Base-by-base conservation (phyloP, 2,329 filamentous ascomycete species). In the Graphilbum fragrans region DNA sequence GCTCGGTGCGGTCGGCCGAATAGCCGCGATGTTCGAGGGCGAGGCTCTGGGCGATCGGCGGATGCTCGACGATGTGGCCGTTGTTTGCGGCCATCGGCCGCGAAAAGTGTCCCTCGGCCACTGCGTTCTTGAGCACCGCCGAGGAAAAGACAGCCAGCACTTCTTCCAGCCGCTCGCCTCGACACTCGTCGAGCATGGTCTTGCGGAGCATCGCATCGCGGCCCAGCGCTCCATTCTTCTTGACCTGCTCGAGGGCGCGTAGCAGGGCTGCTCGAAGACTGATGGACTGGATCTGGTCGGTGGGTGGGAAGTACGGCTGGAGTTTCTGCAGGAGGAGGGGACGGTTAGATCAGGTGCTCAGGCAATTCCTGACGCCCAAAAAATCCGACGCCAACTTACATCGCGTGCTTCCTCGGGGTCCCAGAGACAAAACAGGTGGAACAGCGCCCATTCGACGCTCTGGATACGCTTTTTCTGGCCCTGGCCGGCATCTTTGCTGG, bases 131-230 rank as follows among this genome's bases (percentile, higher is more conserved):
- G 47, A 96, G 59, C 1, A 94, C 87, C 0, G 78, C 74, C 14
- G 83, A 84, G 1, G 90, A 95, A 53, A 98, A 93, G 1, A 77
- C 69, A 3, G 86, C 77, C 22, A 96, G 69, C 1, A 94, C 65
- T 55, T 98, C 92, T 56, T 88, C 87, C 41, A 96, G 75, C 48
- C 86, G 80, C 41, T 94, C 87, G 6, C 90, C 90, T 50, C 83
- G 88, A 63, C 92, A 98, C 52, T 98, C 90, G 56, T 98, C 92
- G 39, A 98, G 67, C 85, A 95, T 94, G 0, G 86, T 94, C 65
- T 94, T 95, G 39, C 92, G 77, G 25, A 96, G 63, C 1, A 93
- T 74, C 0, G 75, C 74, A 54, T 94, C 87, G 38, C 85, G 72
- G 3, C 86, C 85, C 9, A 96, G 67, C 1, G 81, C 67, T 23